Base-by-base conservation (phyloP, 1,284 basidiomycete genomes). In the Acaromyces ingoldii region DNA sequence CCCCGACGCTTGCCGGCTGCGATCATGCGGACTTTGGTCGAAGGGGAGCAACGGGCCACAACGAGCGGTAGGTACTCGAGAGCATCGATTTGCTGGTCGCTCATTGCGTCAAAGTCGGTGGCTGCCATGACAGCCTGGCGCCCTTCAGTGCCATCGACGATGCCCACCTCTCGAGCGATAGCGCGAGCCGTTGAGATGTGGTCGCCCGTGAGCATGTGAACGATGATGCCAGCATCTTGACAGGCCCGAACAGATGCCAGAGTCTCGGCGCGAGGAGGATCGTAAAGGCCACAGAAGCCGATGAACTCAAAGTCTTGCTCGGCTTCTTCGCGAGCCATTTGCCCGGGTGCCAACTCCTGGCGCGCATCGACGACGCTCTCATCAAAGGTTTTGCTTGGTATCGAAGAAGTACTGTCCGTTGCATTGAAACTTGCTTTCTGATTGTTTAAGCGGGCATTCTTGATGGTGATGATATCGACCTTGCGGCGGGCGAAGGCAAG, bases 261-360 rank as follows among this genome's bases (percentile, higher is more conserved):
- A 2, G 82, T 82, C 65, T 86, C 84, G 10, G 82, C 82, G 33
- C 85, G 80, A n/a, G 85, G 85, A 13, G 85, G 85, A 67, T 87
- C 85, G 62, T 74, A 72, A 53, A 87, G 83, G 48, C 85, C 85
- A 10, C 80, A 82, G 1, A 86, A 77, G 7, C 82, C 85, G 6
- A 83, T 76, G 76, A 88, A 83, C 5, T 76, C 77, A 66, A 85
- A 82, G 24, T 79, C 79, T 19, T 77, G 70, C 74, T 87, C 85
- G 11, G 84, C 80, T 2, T 81, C 79, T 2, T 54, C 55, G 21
- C 70, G 66, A 6, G 57, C 50, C 26, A 67, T 33, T 33, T 56
- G 56, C 48, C 60, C 58, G 3, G 46, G n/a, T 29, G 47, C 37
- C 21, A 37, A 38, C 41, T 25, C 24, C 28, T 10, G n/a, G 26